Evolutionary conservation across 2,329 filamentous ascomycete species (phyloP), one percentile per base, ranked within the genome.

Genomic region (Cladorrhinum sp.): DNA sequence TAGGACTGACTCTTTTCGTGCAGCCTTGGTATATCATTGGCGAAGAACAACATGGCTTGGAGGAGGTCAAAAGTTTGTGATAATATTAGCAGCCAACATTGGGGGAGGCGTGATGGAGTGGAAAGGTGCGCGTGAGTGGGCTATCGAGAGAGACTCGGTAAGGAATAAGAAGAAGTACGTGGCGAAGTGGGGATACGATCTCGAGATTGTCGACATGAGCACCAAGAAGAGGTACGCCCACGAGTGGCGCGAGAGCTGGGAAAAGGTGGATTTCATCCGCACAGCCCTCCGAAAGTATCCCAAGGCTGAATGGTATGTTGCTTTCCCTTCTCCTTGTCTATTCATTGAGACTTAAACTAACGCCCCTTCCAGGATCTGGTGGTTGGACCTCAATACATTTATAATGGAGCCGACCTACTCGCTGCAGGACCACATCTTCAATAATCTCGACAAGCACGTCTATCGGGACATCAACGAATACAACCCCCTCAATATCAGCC

Each of bases 171-270:
- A 89, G 72, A 90, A 88, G 70, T 99, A 99, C 72, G 89, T 87
- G 2, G 82, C 85, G 32, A 84, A 83, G 73, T 98, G 95, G 93
- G 95, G 95, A 13, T 98, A 99, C 74, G 90, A 97, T 64, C 79
- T 99, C 61, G 95, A 99, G 74, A 89, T 98, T 71, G 92, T 96
- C 67, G 96, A 99, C 74, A 96, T 99, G 93, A 93, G 92, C 78
- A 96, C 93, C 57, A 96, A 97, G 83, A 98, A 97, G 78, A 87
- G 93, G 66, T 99, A 99, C 73, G 93, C 95, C 25, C 95, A 99
- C 77, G 95, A 99, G 77, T 99, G 95, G 95, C 86, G 95, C 70
- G 95, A 99, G 77, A 96, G 93, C 74, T 99, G 95, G 95, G 95
- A 99, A 77, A 99, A 98, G 80, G 93, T 97, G 63, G 95, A 99